Evolutionary conservation across 768 basidiomycete genomes (phyloP), one percentile per base, ranked within the genome.

Genomic region (Rhodotorula paludigena): DNA sequence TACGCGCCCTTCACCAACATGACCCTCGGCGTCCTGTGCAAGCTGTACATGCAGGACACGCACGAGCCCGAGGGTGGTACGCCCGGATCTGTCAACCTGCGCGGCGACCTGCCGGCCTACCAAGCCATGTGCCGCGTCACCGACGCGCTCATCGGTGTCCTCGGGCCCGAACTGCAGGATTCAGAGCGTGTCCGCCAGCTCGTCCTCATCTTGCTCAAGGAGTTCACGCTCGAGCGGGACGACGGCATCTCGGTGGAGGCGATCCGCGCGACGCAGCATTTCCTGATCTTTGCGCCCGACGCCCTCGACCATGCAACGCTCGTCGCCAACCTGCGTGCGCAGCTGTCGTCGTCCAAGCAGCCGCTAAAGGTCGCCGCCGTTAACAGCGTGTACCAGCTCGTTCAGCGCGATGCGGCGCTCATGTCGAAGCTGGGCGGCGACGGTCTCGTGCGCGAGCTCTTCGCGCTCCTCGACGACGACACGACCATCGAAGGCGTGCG

Each of bases 371-470:
- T 94, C 10, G 92, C 93, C 18, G 90, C 93, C 1, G 94, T 98
- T 78, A 91, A 97, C 76, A 92, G 90, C 0, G 80, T 99, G 11
- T 99, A 99, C 77, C 93, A 97, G 74, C 89, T 98, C 35, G 92
- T 98, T 1, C 96, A 97, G 78, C 88, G 89, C 72, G 92, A 98
- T 79, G 94, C 92, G 0, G 78, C 92, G 21, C 82, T 86, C 4
- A 90, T 98, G 84, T 94, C 92, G 12, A 89, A 88, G 75, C 80
- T 98, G 1, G 96, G 94, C 25, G 96, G 96, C 4, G 94, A 98
- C 79, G 84, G 84, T 32, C 83, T 99, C 11, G 96, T 98, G 2
- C 90, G 94, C 75, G 90, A 96, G 66, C 81, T 99, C 10, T 98
- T 99, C 76, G 88, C 88, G 2, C 88, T 98, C 85, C 80, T 99